These are phyloP conservation scores for Beauveria caledonica DNA, from an alignment of 2,329 filamentous ascomycete species.

Conservation along the genomic window DNA sequence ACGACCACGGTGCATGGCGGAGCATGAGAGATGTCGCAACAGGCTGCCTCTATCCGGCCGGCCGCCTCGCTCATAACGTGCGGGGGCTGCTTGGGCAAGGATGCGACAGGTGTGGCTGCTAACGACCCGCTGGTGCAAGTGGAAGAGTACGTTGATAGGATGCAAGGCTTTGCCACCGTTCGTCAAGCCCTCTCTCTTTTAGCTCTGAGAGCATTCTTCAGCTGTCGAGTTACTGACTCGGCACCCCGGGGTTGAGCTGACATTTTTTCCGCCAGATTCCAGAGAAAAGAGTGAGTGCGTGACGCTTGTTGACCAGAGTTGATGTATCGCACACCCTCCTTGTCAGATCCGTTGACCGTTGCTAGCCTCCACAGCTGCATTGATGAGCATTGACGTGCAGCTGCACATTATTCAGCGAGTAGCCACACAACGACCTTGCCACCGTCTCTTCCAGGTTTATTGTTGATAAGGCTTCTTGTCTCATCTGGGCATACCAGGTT, in stretches of 20 bases:
- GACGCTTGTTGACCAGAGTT: not conserved
- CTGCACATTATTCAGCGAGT: not conserved
- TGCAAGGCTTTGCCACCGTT: constrained; percentile 1
- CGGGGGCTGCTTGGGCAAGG: not conserved
- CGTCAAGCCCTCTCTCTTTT: not conserved
- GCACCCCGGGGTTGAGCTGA: not conserved
- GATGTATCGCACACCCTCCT: constrained; percentile 1
- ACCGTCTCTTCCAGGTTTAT: not conserved
- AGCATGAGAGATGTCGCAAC: not conserved
- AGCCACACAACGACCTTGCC: not conserved
- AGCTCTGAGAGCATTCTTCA: not conserved
- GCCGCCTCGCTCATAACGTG: constrained; percentile 1
- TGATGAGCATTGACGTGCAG: constrained; percentile 8
- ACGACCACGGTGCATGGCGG: not conserved
- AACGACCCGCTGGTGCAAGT: not conserved
- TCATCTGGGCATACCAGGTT: not conserved
- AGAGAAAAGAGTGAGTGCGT: not conserved
- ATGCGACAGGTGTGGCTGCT: constrained; percentile 6
- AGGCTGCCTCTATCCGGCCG: not conserved
- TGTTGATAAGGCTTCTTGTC: constrained; percentile 1
- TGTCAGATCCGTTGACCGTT: constrained; percentile 4
- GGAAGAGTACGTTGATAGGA: not conserved
- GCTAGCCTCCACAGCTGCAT: not conserved
- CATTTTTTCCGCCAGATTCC: not conserved
- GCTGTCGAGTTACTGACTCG: not conserved